Evolutionary conservation across 306 rosid genomes (phyloP).

Genomic region (Citrullus mucosospermus): DNA sequence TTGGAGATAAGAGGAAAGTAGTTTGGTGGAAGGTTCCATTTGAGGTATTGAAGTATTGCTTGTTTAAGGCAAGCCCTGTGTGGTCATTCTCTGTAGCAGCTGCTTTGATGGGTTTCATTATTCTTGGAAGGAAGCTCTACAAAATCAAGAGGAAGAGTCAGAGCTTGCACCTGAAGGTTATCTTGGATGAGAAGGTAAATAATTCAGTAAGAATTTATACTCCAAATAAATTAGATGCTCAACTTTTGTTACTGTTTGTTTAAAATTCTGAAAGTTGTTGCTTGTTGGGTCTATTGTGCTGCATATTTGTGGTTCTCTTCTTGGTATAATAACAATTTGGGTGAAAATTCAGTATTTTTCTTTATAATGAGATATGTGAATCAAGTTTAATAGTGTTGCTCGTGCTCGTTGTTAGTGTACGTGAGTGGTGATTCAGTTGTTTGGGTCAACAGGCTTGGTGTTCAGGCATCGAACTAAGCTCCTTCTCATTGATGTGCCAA

Average conservation of each 20-base stretch:
- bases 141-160: constrained; percentile 70
- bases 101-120: constrained; percentile 51
- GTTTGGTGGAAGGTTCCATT: constrained; percentile 93
- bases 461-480: background rate
- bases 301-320: background rate
- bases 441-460: background rate
- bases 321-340: background rate
- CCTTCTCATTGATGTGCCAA: background rate
- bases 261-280: background rate
- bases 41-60: constrained; percentile 63
- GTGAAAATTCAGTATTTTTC: background rate
- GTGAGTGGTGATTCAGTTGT: background rate
- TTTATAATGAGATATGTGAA: background rate
- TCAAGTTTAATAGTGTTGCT: background rate
- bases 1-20: constrained; percentile 25
- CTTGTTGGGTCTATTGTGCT: background rate
- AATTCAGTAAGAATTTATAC: background rate
- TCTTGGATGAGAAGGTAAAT: constrained; percentile 76
- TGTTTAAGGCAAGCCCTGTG: constrained; percentile 52
- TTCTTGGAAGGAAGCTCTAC: constrained; percentile 60
- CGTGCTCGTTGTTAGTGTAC: background rate
- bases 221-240: background rate
- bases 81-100: constrained; percentile 83
- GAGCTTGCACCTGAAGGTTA: constrained; percentile 66
- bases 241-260: background rate